Evolutionary conservation across 2,329 filamentous ascomycete species (phyloP), one percentile per base, ranked within the genome.

Genomic region (Alternaria ventricosa): DNA sequence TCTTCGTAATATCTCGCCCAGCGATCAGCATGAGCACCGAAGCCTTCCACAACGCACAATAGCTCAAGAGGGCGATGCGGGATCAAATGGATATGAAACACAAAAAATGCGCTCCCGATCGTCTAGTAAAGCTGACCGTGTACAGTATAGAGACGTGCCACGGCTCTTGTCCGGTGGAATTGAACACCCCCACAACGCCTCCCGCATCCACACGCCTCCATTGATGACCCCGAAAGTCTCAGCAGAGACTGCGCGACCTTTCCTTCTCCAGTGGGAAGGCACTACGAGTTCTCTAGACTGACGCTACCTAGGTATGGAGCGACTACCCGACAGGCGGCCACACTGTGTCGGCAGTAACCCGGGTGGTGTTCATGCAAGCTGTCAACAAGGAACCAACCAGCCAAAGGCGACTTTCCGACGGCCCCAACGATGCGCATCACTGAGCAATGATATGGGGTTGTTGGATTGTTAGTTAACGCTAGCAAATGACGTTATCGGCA

Each of bases 401-500:
- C 57, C 50, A 20, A 23, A 43, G 43, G 44, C 33, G 12, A 22
- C 20, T 30, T 44, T 55, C 56, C 33, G 45, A 55, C 30, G 57
- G 57, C 50, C 57, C 41, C 60, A 60, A 63, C 50, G 25, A 50
- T 55, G 44, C 33, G 49, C 43, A 49, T 50, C 55, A 57, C 65
- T 60, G 66, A 69, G 68, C 70, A 71, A 70, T 72, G 43, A 66
- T 55, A 63, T 46, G 30, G 50, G 28, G 36, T 63, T 55, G 27
- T 60, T 33, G 46, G 41, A 47, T 61, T 62, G 20, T 58, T 61
- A 60, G 61, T 55, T 22, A 27, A 56, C 62, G 62, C 62, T 62
- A 65, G 55, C 54, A 57, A 43, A 69, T 68, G 61, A 70, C 69
- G 69, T 65, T 65, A 71, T 71, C 67, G 69, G 69, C 60, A 62